Percentiles rank a stretch among this genome's conserved stretches.
These are phyloP conservation scores for Orbilia javanica DNA, from an alignment of 2,329 filamentous ascomycete species.

Conservation along the genomic window DNA sequence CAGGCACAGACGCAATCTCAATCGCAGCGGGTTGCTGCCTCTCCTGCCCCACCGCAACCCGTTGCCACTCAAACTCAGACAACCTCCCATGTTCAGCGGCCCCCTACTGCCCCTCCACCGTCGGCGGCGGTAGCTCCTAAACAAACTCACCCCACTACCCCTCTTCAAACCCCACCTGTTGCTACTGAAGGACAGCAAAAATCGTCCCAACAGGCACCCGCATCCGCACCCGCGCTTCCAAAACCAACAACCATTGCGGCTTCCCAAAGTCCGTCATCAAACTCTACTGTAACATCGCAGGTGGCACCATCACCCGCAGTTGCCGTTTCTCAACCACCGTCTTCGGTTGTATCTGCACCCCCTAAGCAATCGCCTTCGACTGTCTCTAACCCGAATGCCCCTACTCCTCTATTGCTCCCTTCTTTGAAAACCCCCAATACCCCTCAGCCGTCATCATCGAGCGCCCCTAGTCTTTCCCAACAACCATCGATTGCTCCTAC, in stretches of 20 bases:
- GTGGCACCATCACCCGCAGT: background rate
- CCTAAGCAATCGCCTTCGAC: background rate
- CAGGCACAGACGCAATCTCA: constrained; percentile 5
- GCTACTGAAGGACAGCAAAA: background rate
- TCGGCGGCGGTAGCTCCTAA: background rate
- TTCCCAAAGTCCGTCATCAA: background rate
- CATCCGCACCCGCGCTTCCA: background rate
- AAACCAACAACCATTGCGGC: background rate
- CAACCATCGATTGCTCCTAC: background rate
- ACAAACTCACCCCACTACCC: background rate
- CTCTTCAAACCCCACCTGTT: background rate
- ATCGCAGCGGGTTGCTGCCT: background rate
- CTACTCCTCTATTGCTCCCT: background rate
- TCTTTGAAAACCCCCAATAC: background rate
- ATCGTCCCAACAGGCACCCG: background rate
- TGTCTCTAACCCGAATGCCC: background rate
- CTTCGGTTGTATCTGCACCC: background rate
- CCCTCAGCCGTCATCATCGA: background rate
- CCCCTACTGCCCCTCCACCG: background rate
- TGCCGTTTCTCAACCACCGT: background rate
- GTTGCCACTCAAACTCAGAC: constrained; percentile 2
- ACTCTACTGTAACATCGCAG: background rate
- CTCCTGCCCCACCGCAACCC: constrained; percentile 2
- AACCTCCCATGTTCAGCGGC: background rate
- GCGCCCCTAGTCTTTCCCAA: background rate